Conservation (phyloP, 768 basidiomycete species). For the Termitomyces sp. region DNA sequence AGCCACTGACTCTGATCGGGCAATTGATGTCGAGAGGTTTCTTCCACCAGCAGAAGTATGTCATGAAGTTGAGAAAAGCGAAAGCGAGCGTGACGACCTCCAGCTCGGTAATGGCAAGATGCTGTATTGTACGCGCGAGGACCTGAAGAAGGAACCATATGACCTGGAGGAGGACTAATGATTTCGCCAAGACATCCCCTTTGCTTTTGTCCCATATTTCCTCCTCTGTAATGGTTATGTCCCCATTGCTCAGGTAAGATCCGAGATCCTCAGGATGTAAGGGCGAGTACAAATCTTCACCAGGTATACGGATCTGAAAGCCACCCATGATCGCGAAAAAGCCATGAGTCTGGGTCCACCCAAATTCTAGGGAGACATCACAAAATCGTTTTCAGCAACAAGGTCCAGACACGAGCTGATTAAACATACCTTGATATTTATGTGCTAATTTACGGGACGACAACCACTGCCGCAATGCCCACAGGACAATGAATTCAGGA, state of each 20-base stretch:
- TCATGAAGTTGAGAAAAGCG: constrained; percentile 21
- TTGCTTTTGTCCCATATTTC: constrained; percentile 24
- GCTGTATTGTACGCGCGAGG: constrained; percentile 18
- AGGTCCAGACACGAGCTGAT: neutral
- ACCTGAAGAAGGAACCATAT: constrained; percentile 26
- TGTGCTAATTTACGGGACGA: constrained; percentile 13
- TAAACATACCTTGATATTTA: neutral
- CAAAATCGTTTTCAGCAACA: neutral
- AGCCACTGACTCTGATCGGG: constrained; percentile 1
- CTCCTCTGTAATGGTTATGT: constrained; percentile 6
- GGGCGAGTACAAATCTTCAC: neutral
- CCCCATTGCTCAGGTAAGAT: neutral
- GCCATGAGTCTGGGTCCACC: constrained; percentile 20
- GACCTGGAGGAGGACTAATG: constrained; percentile 20
- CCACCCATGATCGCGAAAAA: constrained; percentile 27
- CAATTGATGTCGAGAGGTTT: constrained; percentile 27
- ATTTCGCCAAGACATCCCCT: constrained; percentile 14
- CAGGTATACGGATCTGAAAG: constrained; percentile 9
- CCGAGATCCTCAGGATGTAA: constrained; percentile 2
- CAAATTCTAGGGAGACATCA: constrained; percentile 2
- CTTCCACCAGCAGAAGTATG: constrained; percentile 31
- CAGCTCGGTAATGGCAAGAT: constrained; percentile 23
- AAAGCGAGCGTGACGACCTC: constrained; percentile 28
- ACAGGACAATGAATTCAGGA: constrained; percentile 18
- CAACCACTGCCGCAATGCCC: constrained; percentile 18